These are phyloP conservation scores for Agrostemma githago DNA, from an alignment of 148 eudicot species.

Conservation along the genomic window DNA sequence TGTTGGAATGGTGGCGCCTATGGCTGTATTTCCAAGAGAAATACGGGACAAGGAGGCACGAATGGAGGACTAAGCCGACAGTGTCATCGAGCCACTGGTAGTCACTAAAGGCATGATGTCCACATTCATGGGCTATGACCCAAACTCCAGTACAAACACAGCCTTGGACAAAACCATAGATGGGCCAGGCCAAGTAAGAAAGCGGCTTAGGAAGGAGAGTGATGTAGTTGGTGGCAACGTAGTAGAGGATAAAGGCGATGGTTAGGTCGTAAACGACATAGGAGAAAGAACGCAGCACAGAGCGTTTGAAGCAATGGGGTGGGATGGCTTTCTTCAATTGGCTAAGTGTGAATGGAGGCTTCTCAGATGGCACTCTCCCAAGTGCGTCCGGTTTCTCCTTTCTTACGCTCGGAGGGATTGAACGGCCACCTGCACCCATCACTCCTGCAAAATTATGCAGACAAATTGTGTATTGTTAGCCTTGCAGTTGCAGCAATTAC, in stretches of 20 bases:
- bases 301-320: conserved; percentile 83
- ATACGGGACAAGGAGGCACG: conserved; percentile 68
- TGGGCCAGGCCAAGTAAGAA: conserved; percentile 59
- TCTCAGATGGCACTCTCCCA: conserved; percentile 52
- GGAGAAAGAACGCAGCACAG: conserved; percentile 66
- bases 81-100: conserved; percentile 56
- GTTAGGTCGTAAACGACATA: conserved; percentile 49
- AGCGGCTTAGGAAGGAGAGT: conserved; percentile 56
- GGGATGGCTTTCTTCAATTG: conserved; percentile 77
- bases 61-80: conserved; percentile 78
- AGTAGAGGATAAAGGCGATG: conserved; percentile 50
- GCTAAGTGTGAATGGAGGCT: conserved; percentile 75
- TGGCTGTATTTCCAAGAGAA: conserved; percentile 91
- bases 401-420: conserved; percentile 40
- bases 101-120: conserved; percentile 41
- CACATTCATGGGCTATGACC: conserved; percentile 42
- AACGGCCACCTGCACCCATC: conserved; percentile 86
- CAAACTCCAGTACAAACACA: conserved; percentile 34
- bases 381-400: conserved; percentile 34
- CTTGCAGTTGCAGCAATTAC: too few relatives aligned
- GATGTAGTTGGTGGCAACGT: conserved; percentile 57
- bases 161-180: conserved; percentile 42
- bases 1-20: conserved; percentile 89
- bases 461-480: too few relatives aligned
- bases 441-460: conserved; percentile 21